Evolutionary conservation across 768 basidiomycete genomes (phyloP), one percentile per base, ranked within the genome.

Genomic region (Tulasnella sp.): DNA sequence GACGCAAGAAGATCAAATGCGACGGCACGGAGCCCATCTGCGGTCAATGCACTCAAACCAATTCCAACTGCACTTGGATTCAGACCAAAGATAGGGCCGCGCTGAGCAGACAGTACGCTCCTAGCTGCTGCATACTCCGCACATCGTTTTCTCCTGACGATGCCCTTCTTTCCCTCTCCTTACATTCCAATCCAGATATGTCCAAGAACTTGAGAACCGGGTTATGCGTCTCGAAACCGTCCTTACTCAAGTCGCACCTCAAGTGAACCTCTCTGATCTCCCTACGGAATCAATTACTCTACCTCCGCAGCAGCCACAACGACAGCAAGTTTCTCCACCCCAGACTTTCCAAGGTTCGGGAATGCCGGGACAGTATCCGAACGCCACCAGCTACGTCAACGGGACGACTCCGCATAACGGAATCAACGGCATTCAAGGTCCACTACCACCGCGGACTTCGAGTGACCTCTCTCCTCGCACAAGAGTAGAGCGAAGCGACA

Each of bases 1-100:
- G 92, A 74, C 88, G 91, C 75, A 94, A 94, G 86, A 94, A 94
- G 85, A 93, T 94, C 79, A 94, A 94, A 79, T 94, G 92, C 80
- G 92, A 94, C 81, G 92, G 92, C 75, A 86, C 83, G 77, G 92
- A 94, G 78, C 92, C 92, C 14, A 90, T 89, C 12, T 94, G 92
- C 76, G 89, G 90, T 0, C 92, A 94, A 77, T 94, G 92, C 78
- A 79, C 86, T 19, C 81, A 86, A 52, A 89, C 91, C 7, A 87
- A 87, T 62, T 89, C 90, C 0, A 86, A 88, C 76, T 94, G 92
- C 78, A 91, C 90, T 59, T 94, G 92, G 92, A 83, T 93, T 52
- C 92, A 94, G 81, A 94, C 92, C 6, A 94, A 92, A 81, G 92
- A 94, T 80, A 88, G 92, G 77, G 92, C 92, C 29, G 92, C 92